Evolutionary conservation across 148 eudicot species (phyloP).

Genomic region (Rhododendron griersonianum): DNA sequence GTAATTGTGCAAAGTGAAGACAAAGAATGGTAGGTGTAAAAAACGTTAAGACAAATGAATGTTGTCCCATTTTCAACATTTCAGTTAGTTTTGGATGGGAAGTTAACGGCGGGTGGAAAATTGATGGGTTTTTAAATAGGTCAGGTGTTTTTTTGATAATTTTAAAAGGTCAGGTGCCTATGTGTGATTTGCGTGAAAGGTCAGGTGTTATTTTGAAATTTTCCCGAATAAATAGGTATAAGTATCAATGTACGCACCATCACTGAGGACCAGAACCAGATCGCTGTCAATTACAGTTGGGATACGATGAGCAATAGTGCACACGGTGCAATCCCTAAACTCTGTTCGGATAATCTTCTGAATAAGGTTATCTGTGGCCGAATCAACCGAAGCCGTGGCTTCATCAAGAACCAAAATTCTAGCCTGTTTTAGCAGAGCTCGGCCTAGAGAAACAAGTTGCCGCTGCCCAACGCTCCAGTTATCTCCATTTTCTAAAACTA

Average conservation of each 20-base stretch:
- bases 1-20: too few species aligned
- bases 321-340: constrained; percentile 77
- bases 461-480: constrained; percentile 98
- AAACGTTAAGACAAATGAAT: too few species aligned
- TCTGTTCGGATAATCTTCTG: constrained; percentile 89
- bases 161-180: too few species aligned
- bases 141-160: too few species aligned
- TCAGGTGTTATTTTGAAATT: too few species aligned
- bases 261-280: constrained; percentile 60
- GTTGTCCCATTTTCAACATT: too few species aligned
- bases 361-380: constrained; percentile 90
- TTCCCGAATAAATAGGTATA: background rate
- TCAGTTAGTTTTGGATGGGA: too few species aligned
- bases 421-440: constrained; percentile 89
- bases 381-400: constrained; percentile 98
- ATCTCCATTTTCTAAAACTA: constrained; percentile 92
- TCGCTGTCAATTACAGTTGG: constrained; percentile 96
- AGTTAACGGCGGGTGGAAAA: too few species aligned
- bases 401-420: constrained; percentile 93
- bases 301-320: constrained; percentile 89
- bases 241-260: constrained; percentile 1
- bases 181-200: too few species aligned
- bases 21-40: too few species aligned
- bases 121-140: too few species aligned
- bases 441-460: constrained; percentile 92